Base-by-base conservation (phyloP, 2,329 filamentous ascomycete genomes). In the Aspergillus luchuensis region DNA sequence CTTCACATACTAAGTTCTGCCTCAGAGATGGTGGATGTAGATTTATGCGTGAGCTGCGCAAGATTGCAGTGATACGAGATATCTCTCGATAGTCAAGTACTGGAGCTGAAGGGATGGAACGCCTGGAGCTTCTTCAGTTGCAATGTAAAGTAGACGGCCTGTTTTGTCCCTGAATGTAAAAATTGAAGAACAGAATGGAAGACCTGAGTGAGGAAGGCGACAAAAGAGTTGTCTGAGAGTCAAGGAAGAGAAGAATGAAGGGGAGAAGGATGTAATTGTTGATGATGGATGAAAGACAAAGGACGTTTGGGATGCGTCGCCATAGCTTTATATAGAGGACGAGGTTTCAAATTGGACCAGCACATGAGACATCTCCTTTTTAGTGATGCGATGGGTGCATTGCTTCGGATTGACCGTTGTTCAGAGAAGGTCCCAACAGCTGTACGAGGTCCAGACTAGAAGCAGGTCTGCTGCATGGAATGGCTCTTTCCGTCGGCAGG, bases 271-370 rank as follows among this genome's bases (percentile, higher is more conserved):
- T 57, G 13, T 53, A 58, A 41, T 33, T 56, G 58, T 33, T 57
- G 58, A 13, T 56, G 54, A 55, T 63, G 61, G 60, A 54, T 52
- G 56, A 53, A 49, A 39, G 19, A 54, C 17, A 43, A 55, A 45
- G 52, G 23, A 30, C 23, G 21, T 25, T 45, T 45, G 48, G 47
- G 57, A 57, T 50, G 56, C 61, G 59, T 52, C 58, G 61, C 65
- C 63, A 66, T 67, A 63, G 61, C 54, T 60, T 45, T 67, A 65
- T 68, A 68, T 66, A 68, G 66, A 66, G 63, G 51, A 43, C 25
- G n/a, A 61, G 49, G 57, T 63, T 66, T 61, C 48, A 50, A 64
- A 56, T 30, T 45, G 49, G 57, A 61, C 65, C 41, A 54, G 56
- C 45, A 43, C 23, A 59, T 33, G 50, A 60, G 38, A 36, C 30